phyloP scores from a whole-genome alignment of 2,329 filamentous ascomycete species.

The Scedosporium boydii region DNA sequence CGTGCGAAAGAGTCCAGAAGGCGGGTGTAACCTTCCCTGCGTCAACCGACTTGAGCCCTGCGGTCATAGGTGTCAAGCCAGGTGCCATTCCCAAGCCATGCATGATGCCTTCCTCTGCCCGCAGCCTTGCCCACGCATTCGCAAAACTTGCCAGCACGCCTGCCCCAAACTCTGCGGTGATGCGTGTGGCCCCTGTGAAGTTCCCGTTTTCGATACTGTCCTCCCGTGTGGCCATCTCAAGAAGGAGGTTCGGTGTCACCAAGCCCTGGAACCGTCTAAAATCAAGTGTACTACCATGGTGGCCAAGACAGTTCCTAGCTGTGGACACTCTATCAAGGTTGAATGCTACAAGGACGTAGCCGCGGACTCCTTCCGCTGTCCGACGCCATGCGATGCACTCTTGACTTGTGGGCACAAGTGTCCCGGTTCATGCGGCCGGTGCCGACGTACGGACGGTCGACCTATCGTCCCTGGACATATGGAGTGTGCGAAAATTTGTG shows the following conservation, averaged over 20 bases:
- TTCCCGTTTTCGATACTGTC: slow-evolving; percentile 4
- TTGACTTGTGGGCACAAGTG: neutral
- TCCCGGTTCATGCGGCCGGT: neutral
- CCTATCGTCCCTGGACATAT: slow-evolving; percentile 28
- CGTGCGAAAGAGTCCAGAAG: slow-evolving; percentile 52
- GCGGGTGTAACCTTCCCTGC: slow-evolving; percentile 56
- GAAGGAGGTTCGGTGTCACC: slow-evolving; percentile 7
- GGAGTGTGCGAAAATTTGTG: slow-evolving; percentile 27
- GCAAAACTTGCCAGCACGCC: slow-evolving; percentile 30
- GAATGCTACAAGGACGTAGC: neutral
- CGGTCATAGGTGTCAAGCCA: slow-evolving; percentile 32
- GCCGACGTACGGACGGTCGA: slow-evolving; percentile 5
- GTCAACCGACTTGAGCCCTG: slow-evolving; percentile 30
- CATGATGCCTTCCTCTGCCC: slow-evolving; percentile 34
- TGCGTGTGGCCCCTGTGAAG: slow-evolving; percentile 19
- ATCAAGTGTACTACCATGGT: neutral
- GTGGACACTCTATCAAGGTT: neutral
- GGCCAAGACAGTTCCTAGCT: neutral
- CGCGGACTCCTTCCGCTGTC: neutral
- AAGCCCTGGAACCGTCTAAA: neutral
- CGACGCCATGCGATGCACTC: neutral
- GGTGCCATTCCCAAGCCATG: slow-evolving; percentile 34
- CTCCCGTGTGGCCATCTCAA: slow-evolving; percentile 14
- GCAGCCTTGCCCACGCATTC: slow-evolving; percentile 30
- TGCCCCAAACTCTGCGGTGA: slow-evolving; percentile 33